A percentile compares a stretch with the other conserved stretches of the same genome.
These are phyloP conservation scores for Calonectria montana DNA, from an alignment of 2,329 filamentous ascomycete genomes.

Conservation along the genomic window DNA sequence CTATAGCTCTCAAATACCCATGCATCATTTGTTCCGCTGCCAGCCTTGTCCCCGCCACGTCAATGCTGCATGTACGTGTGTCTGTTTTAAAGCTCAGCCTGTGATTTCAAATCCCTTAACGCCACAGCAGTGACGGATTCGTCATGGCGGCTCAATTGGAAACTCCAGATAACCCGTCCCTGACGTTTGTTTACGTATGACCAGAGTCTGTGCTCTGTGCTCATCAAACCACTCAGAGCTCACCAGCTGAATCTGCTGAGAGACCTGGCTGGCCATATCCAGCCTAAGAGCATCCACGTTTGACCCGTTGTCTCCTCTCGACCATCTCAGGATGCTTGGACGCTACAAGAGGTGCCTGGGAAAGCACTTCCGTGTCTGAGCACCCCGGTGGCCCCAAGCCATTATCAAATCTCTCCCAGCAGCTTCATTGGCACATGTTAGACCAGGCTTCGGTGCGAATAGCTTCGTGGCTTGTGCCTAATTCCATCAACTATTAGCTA, in stretches of 20 bases:
- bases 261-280: not conserved
- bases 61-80: not conserved
- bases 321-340: not conserved
- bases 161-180: not conserved
- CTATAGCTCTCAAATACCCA: not conserved
- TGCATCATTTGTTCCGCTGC: not conserved
- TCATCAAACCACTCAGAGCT: not conserved
- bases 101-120: not conserved
- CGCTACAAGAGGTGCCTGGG: not conserved
- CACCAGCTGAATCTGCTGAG: not conserved
- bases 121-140: not conserved
- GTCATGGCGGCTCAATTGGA: not conserved
- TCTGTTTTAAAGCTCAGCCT: not conserved
- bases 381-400: not conserved
- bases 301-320: not conserved
- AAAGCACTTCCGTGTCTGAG: not conserved
- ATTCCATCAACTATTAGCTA: not conserved
- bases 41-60: slow-evolving; percentile 1
- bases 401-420: not conserved
- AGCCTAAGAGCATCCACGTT: not conserved
- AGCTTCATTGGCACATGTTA: not conserved
- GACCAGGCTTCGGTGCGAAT: not conserved
- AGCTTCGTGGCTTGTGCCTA: not conserved
- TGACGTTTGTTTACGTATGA: not conserved
- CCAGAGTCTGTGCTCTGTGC: not conserved